Evolutionary conservation across 148 eudicot genomes (phyloP).

Genomic region (Persicaria maculosa): DNA sequence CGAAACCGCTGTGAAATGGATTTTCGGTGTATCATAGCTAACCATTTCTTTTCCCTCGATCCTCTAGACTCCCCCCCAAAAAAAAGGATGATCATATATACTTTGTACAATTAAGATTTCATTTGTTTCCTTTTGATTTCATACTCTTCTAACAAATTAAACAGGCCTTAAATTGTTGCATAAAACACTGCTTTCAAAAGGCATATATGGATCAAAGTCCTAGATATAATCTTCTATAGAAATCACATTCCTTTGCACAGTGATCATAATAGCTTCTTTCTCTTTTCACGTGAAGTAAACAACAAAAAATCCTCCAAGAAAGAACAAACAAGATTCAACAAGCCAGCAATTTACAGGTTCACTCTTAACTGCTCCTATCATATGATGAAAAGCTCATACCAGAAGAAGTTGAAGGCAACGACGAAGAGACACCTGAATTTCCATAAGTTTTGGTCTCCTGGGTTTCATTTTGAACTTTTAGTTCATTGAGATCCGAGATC

Average conservation of each 20-base stretch:
- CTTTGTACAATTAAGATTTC: too few relatives aligned
- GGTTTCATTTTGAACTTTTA: constrained; percentile 19
- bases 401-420: constrained; percentile 6
- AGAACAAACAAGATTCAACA: background rate
- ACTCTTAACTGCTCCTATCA: background rate
- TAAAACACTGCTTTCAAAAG: too few relatives aligned
- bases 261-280: background rate
- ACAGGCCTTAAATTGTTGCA: too few relatives aligned
- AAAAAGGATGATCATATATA: too few relatives aligned
- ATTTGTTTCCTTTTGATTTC: too few relatives aligned
- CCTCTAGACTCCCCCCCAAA: too few relatives aligned
- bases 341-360: background rate
- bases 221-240: too few relatives aligned
- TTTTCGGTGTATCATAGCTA: too few relatives aligned
- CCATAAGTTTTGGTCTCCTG: background rate
- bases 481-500: constrained; percentile 36
- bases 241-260: background rate
- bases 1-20: too few relatives aligned
- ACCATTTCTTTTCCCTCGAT: too few relatives aligned
- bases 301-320: background rate
- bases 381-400: constrained; percentile 5
- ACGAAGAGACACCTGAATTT: constrained; percentile 21
- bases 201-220: too few relatives aligned
- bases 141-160: too few relatives aligned
- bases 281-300: background rate